Conservation (phyloP, 441 rosid genomes). For the Omphalea diandra region DNA sequence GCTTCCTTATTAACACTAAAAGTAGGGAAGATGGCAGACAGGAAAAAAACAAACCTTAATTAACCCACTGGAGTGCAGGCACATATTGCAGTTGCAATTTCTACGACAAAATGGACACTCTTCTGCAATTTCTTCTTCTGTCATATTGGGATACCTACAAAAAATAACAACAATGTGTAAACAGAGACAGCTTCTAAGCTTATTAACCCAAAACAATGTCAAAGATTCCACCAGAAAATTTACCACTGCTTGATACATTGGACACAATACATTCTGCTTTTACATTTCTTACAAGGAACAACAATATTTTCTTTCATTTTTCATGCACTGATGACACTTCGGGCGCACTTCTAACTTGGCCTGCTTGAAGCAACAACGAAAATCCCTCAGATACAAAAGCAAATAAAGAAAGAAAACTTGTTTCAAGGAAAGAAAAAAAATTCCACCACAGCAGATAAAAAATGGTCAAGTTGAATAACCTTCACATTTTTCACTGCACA, state of each 20-base stretch:
- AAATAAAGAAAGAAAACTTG: not conserved
- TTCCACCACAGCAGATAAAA: not conserved
- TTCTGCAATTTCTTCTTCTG: conserved; percentile 45
- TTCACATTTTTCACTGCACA: conserved; percentile 25
- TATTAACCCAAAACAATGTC: not conserved
- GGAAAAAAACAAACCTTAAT: conserved; percentile 48
- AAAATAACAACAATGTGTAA: not conserved
- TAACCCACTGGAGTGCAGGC: conserved; percentile 67
- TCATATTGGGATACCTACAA: conserved; percentile 67
- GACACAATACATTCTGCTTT: conserved; percentile 56
- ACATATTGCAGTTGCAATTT: conserved; percentile 74
- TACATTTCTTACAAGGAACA: conserved; percentile 62
- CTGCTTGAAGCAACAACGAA: conserved; percentile 27
- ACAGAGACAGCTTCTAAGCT: not conserved
- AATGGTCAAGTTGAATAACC: conserved; percentile 32
- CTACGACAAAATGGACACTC: conserved; percentile 71
- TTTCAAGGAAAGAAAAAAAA: not conserved
- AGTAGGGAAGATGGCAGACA: not conserved
- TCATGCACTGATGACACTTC: conserved; percentile 84
- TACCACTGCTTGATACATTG: conserved; percentile 77
- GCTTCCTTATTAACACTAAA: not conserved
- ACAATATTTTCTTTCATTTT: conserved; percentile 53
- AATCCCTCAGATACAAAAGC: conserved; percentile 14
- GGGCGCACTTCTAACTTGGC: conserved; percentile 24
- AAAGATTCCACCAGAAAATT: conserved; percentile 5